Base-by-base conservation (phyloP, 441 rosid genomes). In the Iberis amara region DNA sequence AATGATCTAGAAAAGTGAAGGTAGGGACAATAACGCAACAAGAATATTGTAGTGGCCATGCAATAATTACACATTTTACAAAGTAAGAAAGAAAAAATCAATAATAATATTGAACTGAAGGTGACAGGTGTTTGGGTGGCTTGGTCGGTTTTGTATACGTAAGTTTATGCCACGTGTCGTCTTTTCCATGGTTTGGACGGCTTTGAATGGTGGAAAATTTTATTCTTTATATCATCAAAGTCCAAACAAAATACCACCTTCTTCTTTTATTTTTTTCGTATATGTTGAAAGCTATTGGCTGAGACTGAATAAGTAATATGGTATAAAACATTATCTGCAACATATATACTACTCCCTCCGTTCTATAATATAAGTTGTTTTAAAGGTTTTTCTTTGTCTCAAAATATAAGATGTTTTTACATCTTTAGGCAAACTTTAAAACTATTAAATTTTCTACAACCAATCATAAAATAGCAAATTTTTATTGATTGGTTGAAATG, bases 91-190 rank as follows among this genome's bases (percentile, higher is more conserved):
- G n/a, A 27, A 5, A 38, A 24, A 36, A 10, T 23, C 14, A n/a
- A 18, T 5, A 14, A 45, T 64, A 62, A 39, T 30, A 54, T 55
- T 46, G 48, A 53, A 57, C 37, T 45, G 59, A 65, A 31, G 36
- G 39, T 57, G 64, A 57, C 69, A 64, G 31, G 54, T 51, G 68
- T 62, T 62, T 55, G 67, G 68, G 61, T 55, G 61, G 58, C 36
- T 46, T 65, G 65, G 70, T 52, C 70, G 70, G 70, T 65, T 64
- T 51, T 57, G 38, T 36, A 27, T 57, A 57, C 69, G 63, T 43
- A 57, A 28, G 38, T 1, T 57, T 36, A 0, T 44, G 69, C 55
- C 54, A 57, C 64, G 69, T 57, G 69, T 64, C 32, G 0, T 7
- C 2, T 44, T 8, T 37, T 57, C 59, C 59, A 14, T 65, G 55